Conservation (phyloP, 1,284 basidiomycete genomes). For the Testicularia cyperi region DNA sequence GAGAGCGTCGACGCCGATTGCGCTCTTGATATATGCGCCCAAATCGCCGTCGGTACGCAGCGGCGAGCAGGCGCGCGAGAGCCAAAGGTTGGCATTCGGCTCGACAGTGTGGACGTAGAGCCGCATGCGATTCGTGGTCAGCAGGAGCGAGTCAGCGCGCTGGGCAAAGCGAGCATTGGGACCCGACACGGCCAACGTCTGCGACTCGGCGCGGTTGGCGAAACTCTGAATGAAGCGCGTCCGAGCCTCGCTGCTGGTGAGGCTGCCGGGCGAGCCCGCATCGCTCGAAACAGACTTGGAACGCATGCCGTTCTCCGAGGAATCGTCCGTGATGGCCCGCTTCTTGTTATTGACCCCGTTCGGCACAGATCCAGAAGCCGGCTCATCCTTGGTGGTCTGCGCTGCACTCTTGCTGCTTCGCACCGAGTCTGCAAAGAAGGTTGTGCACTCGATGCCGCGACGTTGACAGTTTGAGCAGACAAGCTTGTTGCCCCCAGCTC, state of each 20-base stretch:
- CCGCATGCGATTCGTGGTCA: conserved; percentile 38
- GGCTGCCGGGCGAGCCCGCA: conserved; percentile 6
- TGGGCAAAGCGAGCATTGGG: conserved; percentile 25
- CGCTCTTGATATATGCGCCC: conserved; percentile 34
- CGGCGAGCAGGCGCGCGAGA: conserved; percentile 35
- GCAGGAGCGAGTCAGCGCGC: conserved; percentile 36
- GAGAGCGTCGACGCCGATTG: conserved; percentile 31
- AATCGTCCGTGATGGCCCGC: conserved; percentile 20
- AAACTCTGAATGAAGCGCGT: conserved; percentile 20
- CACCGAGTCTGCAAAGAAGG: conserved; percentile 41
- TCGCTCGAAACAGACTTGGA: conserved; percentile 29
- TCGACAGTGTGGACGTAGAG: conserved; percentile 41
- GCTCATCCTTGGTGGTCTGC: conserved; percentile 18
- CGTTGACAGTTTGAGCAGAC: conserved; percentile 44
- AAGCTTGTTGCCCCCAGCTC: conserved; percentile 5
- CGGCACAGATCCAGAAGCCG: too few species aligned
- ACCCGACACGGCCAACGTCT: conserved; percentile 13
- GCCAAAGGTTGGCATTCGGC: conserved; percentile 38
- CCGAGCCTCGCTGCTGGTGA: conserved; percentile 5
- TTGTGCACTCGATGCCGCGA: conserved; percentile 40
- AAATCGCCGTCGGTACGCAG: conserved; percentile 34
- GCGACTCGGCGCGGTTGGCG: conserved; percentile 20
- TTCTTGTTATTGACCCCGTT: conserved; percentile 11
- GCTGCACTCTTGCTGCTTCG: conserved; percentile 34
- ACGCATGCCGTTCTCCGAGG: conserved; percentile 21